A percentile compares a stretch with the other conserved stretches of the same genome.
phyloP scores from a whole-genome alignment of 257 asterid genomes.

The Solanum rostratum region DNA sequence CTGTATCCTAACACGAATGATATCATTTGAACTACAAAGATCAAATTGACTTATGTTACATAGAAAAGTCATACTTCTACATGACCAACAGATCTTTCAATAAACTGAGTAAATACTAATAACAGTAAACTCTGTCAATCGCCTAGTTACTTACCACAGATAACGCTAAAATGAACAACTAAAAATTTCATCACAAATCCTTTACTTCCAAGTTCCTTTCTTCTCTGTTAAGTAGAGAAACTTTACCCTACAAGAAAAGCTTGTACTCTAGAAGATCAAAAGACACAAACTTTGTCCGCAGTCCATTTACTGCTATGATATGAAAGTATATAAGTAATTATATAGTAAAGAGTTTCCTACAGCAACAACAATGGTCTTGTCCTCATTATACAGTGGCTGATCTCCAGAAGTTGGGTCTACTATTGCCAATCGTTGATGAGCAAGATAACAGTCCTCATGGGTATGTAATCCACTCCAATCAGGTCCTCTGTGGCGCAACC shows the following conservation, averaged over 20 bases:
- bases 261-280: neutral
- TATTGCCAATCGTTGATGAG: slow-evolving; percentile 92
- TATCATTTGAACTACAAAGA: neutral
- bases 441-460: slow-evolving; percentile 74
- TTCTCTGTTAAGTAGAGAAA: neutral
- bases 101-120: neutral
- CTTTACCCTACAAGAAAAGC: neutral
- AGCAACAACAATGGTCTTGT: slow-evolving; percentile 84
- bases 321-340: neutral
- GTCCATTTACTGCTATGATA: neutral
- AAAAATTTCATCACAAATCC: neutral
- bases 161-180: neutral
- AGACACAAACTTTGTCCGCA: neutral
- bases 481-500: slow-evolving; percentile 98
- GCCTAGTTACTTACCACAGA: neutral
- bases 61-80: neutral
- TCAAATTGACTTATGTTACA: neutral
- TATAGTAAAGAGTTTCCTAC: slow-evolving; percentile 27
- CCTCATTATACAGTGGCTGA: slow-evolving; percentile 95
- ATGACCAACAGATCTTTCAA: neutral
- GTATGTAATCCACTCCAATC: slow-evolving; percentile 97
- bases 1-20: neutral
- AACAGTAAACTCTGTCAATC: neutral
- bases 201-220: neutral
- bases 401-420: slow-evolving; percentile 96